phyloP scores from a whole-genome alignment of 352 stramenopile genomes.

The Pythium graminicola region DNA sequence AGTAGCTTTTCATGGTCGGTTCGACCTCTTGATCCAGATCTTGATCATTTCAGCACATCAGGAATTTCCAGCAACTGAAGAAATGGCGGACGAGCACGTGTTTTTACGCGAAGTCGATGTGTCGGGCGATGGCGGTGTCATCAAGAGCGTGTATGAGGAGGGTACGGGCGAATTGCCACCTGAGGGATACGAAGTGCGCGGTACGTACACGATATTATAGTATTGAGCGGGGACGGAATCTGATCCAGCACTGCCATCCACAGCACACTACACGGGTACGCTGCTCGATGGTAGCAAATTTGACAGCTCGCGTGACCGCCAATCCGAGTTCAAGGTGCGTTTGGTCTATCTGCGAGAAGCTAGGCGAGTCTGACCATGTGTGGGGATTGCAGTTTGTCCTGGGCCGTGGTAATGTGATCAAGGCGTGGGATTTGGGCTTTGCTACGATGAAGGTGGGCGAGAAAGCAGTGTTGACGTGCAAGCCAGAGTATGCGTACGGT shows the following conservation, averaged over 20 bases:
- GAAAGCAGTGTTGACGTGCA: constrained; percentile 55
- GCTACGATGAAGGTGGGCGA: constrained; percentile 73
- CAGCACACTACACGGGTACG: constrained; percentile 93
- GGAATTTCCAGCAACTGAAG: constrained; percentile 16
- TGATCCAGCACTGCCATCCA: too few relatives aligned
- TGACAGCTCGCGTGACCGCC: constrained; percentile 82
- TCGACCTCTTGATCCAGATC: not conserved
- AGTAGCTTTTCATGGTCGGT: not conserved
- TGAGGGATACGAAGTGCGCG: constrained; percentile 75
- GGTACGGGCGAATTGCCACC: constrained; percentile 77
- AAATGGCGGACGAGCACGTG: constrained; percentile 24
- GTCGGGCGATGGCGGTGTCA: constrained; percentile 84
- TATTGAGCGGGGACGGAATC: not conserved
- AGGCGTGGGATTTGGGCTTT: constrained; percentile 61
- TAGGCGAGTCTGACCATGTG: too few relatives aligned
- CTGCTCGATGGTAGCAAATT: constrained; percentile 93
- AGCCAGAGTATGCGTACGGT: constrained; percentile 61
- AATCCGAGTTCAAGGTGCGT: constrained; percentile 79
- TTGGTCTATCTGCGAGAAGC: too few relatives aligned
- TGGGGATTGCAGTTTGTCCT: constrained; percentile 81
- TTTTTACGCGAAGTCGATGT: constrained; percentile 48
- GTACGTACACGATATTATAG: constrained; percentile 21
- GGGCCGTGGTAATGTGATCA: constrained; percentile 56
- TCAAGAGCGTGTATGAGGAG: constrained; percentile 90
- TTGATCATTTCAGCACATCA: constrained; percentile 5